Evolutionary conservation across 2,329 filamentous ascomycete species (phyloP), one percentile per base, ranked within the genome.

Genomic region (Monosporascus sp.): DNA sequence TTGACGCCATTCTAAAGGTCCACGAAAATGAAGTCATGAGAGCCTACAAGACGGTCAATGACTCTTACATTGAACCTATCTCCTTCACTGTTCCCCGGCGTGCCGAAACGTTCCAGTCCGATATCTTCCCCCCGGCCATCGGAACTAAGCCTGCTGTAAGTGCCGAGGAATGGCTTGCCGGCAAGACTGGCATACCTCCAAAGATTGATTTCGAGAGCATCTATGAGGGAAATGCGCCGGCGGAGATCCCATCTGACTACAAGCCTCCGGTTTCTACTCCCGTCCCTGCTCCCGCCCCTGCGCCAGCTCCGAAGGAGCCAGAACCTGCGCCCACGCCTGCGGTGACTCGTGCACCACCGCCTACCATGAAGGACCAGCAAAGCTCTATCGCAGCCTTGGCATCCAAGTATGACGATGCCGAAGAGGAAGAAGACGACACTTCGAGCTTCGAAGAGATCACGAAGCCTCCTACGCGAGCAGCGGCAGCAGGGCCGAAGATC

Each of bases 21-120:
- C 92, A 97, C 72, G 94, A 97, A 61, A 97, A 97, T 69, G 94
- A 99, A 70, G 83, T 97, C 51, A 92, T 96, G 80, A 87, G 92
- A 62, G 92, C 88, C 44, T 99, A 89, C 84, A 99, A 99, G 82
- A 97, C 94, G 0, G 89, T 97, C 70, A 95, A 92, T 72, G 94
- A 99, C 69, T 72, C 77, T 47, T 96, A 96, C 74, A 91, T 99
- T 64, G 94, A 99, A 74, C 94, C 94, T 41, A 89, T 99, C 67
- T 96, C 94, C 2, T 99, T 99, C 76, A 96, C 96, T 52, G 94
- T 97, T 2, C 94, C 94, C 48, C 86, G 94, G 58, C 85, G 94
- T 58, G 90, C 94, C 52, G 91, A 97, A 72, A 91, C 88, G 50
- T 97, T 97, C 84, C 93, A 97, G 74, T 90, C 91, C 56, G 94